Evolutionary conservation across 345 rosid species (phyloP).

Genomic region (Fremontodendron californicum): DNA sequence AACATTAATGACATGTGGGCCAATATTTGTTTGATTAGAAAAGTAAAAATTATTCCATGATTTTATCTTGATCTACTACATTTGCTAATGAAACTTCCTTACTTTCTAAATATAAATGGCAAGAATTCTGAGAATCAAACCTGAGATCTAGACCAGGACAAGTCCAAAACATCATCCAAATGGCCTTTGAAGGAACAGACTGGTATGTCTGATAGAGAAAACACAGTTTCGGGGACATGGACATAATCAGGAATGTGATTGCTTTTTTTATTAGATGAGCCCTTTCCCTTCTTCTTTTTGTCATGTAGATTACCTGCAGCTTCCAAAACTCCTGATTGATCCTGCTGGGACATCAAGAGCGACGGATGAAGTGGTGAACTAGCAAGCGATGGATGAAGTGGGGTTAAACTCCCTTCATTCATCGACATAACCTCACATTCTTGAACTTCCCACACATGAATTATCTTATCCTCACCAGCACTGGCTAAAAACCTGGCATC

Average conservation of each 20-base stretch:
- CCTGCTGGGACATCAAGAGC: conserved; percentile 21
- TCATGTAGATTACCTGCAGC: conserved; percentile 26
- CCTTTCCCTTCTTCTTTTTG: conserved; percentile 67
- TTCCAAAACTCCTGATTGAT: conserved; percentile 30
- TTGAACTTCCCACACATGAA: conserved; percentile 92
- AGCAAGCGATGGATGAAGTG: conserved; percentile 25
- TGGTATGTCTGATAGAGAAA: conserved; percentile 80
- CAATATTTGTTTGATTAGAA: background rate
- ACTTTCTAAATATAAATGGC: background rate
- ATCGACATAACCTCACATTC: conserved; percentile 66
- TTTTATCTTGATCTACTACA: background rate
- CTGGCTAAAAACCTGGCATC: conserved; percentile 64
- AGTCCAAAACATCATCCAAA: conserved; percentile 79
- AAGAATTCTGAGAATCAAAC: conserved; percentile 30
- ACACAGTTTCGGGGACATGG: conserved; percentile 76
- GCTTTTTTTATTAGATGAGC: conserved; percentile 36
- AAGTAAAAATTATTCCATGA: background rate
- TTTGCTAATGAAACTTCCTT: background rate
- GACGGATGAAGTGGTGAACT: conserved; percentile 50
- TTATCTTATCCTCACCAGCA: conserved; percentile 70
- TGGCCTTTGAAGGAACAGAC: conserved; percentile 81
- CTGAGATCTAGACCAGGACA: conserved; percentile 91
- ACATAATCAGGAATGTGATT: conserved; percentile 72
- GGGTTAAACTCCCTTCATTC: conserved; percentile 57
- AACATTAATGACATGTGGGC: background rate